A percentile compares a stretch with the other conserved stretches of the same genome.
These are phyloP conservation scores for Fusarium armeniacum DNA, from an alignment of 2,329 filamentous ascomycete species.

Conservation along the genomic window DNA sequence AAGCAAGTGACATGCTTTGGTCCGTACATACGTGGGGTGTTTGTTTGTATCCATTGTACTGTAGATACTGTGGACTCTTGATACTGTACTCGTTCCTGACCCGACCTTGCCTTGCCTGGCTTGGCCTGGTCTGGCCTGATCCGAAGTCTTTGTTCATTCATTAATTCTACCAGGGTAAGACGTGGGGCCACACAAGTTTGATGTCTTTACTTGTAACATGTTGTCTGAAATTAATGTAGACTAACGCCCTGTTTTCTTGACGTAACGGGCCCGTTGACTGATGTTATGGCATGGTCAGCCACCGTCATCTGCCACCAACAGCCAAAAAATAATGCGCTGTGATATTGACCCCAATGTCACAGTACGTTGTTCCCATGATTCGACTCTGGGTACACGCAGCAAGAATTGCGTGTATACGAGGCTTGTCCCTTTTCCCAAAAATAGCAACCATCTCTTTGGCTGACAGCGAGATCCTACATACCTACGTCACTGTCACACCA, in stretches of 20 bases:
- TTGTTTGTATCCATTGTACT: slow-evolving; percentile 3
- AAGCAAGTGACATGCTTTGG: slow-evolving; percentile 17
- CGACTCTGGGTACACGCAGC: slow-evolving; percentile 17
- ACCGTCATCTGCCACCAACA: slow-evolving; percentile 2
- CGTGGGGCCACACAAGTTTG: slow-evolving; percentile 1
- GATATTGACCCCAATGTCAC: background rate
- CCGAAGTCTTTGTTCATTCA: background rate
- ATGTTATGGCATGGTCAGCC: slow-evolving; percentile 11
- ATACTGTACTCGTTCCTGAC: slow-evolving; percentile 1
- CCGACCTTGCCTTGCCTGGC: slow-evolving; percentile 6
- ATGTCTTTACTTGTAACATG: slow-evolving; percentile 28
- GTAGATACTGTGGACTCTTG: slow-evolving; percentile 2
- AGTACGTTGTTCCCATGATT: slow-evolving; percentile 1
- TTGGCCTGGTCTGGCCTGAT: background rate
- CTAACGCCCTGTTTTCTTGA: slow-evolving; percentile 15
- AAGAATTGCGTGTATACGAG: slow-evolving; percentile 34
- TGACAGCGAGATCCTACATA: slow-evolving; percentile 3
- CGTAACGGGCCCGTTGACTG: slow-evolving; percentile 13
- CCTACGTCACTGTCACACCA: slow-evolving; percentile 33
- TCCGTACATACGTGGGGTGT: background rate
- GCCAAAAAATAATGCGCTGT: background rate
- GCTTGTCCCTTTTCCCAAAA: slow-evolving; percentile 35
- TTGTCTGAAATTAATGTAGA: background rate
- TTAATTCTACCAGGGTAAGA: background rate
- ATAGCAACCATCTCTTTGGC: slow-evolving; percentile 16